phyloP scores from a whole-genome alignment of 2,329 filamentous ascomycete species.

The Epichloe typhina region DNA sequence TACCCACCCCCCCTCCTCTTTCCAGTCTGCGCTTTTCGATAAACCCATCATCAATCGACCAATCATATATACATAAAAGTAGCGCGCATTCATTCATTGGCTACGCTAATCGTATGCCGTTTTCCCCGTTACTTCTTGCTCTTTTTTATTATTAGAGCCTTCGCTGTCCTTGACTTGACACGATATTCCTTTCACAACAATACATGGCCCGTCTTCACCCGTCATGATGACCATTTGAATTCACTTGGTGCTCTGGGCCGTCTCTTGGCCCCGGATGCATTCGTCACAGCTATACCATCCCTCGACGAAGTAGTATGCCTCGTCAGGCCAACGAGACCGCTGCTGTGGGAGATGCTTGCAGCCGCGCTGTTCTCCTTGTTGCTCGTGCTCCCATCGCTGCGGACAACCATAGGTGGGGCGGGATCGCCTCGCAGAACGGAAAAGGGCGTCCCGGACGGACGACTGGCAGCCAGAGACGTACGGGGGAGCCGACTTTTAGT shows the following conservation, averaged over 20 bases:
- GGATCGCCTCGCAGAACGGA: conserved; percentile 7
- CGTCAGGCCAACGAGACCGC: background rate
- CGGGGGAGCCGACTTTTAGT: conserved; percentile 27
- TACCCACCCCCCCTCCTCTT: no score
- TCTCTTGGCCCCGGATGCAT: conserved; percentile 12
- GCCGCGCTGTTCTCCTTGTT: conserved; percentile 23
- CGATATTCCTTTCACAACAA: background rate
- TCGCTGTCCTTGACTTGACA: background rate
- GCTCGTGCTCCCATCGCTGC: conserved; percentile 26
- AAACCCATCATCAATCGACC: no score
- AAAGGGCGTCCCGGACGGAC: conserved; percentile 10
- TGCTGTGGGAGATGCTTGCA: background rate
- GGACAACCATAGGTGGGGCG: conserved; percentile 18
- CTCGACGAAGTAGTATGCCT: background rate
- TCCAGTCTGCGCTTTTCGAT: no score
- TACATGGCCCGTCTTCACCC: conserved; percentile 2
- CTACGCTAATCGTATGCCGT: no score
- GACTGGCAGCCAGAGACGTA: conserved; percentile 21
- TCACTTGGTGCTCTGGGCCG: conserved; percentile 14
- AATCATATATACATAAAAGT: background rate
- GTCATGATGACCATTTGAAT: conserved; percentile 12
- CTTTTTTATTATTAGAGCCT: background rate
- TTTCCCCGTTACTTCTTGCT: background rate
- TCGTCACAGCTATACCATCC: conserved; percentile 4
- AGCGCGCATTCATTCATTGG: background rate